Percentiles rank a stretch among this genome's conserved stretches.
These are phyloP conservation scores for Pyronema omphalodes DNA, from an alignment of 495 filamentous ascomycete species.

Conservation along the genomic window DNA sequence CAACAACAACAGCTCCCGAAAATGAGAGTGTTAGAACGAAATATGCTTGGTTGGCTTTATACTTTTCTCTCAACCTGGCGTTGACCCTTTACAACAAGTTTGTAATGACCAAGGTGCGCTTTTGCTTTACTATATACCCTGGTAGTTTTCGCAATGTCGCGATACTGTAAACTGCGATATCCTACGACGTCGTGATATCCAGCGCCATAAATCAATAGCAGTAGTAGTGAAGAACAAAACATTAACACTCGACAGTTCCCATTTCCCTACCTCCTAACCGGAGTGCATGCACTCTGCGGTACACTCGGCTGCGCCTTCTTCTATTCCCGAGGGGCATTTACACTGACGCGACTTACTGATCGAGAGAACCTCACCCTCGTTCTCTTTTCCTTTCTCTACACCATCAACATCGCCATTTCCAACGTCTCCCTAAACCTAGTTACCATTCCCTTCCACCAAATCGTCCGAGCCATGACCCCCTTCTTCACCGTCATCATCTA, in stretches of 20 bases:
- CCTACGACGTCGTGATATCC: background rate
- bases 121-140: background rate
- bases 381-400: conserved; percentile 38
- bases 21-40: conserved; percentile 25
- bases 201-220: no score
- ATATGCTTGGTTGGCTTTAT: conserved; percentile 29
- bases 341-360: conserved; percentile 29
- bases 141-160: no score
- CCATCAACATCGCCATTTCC: conserved; percentile 40
- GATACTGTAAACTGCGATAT: no score
- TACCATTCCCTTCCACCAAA: conserved; percentile 41
- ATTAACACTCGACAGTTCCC: conserved; percentile 25
- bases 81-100: conserved; percentile 40
- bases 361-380: conserved; percentile 31
- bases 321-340: conserved; percentile 30
- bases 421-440: conserved; percentile 38
- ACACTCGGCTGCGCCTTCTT: conserved; percentile 34
- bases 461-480: conserved; percentile 38
- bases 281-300: conserved; percentile 33
- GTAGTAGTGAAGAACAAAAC: background rate
- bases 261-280: conserved; percentile 41
- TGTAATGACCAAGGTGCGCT: conserved; percentile 32
- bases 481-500: conserved; percentile 39
- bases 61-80: conserved; percentile 35
- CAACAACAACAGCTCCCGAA: background rate